Evolutionary conservation across 2,329 filamentous ascomycete genomes (phyloP).

Genomic region (Botrytis cinerea): DNA sequence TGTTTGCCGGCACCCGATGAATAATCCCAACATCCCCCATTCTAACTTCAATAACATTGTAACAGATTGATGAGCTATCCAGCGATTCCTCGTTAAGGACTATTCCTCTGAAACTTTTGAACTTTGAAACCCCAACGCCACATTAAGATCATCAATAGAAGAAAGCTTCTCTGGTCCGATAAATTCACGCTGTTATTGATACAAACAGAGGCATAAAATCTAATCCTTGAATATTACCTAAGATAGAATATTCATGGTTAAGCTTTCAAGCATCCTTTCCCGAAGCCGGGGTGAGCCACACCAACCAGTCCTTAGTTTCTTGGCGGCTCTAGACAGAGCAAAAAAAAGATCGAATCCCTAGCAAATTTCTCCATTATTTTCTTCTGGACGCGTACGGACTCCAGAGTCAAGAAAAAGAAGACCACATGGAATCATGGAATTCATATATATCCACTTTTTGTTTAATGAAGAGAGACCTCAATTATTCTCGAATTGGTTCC

Average conservation of each 20-base stretch:
- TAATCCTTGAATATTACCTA: background rate
- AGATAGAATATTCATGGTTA: background rate
- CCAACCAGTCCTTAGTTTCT: background rate
- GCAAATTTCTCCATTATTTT: background rate
- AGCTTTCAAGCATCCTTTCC: background rate
- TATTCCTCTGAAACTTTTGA: background rate
- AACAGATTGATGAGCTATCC: background rate
- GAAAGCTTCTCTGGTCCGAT: background rate
- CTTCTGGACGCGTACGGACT: background rate
- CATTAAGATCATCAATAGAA: background rate
- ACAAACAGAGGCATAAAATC: background rate
- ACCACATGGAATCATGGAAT: background rate
- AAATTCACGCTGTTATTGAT: background rate
- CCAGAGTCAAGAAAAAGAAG: background rate
- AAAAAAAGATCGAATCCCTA: background rate
- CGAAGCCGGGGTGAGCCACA: background rate
- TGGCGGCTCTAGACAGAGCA: background rate
- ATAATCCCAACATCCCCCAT: background rate
- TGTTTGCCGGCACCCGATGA: background rate
- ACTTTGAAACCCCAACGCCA: background rate
- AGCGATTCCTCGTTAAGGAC: background rate
- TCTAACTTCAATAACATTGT: background rate
- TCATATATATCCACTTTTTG: background rate
- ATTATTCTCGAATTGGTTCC: background rate
- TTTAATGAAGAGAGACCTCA: background rate